Conservation (phyloP, 2,329 filamentous ascomycete genomes). For the Colletotrichum tropicicola region DNA sequence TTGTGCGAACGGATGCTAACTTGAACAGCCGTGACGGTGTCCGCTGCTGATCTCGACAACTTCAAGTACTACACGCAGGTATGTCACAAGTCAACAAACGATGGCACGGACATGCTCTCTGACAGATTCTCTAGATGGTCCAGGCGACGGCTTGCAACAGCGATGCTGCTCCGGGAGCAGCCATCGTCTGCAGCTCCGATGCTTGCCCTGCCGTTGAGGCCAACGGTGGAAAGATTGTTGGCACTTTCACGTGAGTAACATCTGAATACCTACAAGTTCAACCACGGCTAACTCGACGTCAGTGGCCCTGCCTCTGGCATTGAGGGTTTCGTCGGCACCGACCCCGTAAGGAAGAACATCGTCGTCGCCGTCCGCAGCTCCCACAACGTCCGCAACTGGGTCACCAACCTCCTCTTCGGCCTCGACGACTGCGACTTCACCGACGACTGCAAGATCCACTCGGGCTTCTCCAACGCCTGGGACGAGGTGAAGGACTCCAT, state of each 20-base stretch:
- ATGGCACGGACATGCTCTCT: not conserved
- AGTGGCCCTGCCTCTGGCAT: conserved; percentile 55
- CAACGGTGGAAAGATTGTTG: conserved; percentile 53
- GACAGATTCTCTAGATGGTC: conserved; percentile 44
- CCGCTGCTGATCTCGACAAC: conserved; percentile 43
- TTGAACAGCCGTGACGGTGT: conserved; percentile 33
- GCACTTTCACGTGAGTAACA: conserved; percentile 42
- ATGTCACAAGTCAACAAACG: not conserved
- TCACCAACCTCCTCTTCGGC: conserved; percentile 58
- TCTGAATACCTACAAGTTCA: conserved; percentile 32
- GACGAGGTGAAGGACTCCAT: conserved; percentile 56
- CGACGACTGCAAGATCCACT: conserved; percentile 59
- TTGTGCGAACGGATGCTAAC: not conserved
- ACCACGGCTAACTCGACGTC: not conserved
- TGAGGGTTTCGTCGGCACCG: conserved; percentile 60
- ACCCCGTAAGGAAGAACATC: conserved; percentile 59
- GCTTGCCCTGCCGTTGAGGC: conserved; percentile 54
- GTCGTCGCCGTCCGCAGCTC: conserved; percentile 70
- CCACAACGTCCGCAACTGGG: conserved; percentile 67
- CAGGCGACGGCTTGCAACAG: conserved; percentile 64
- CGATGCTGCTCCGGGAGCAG: conserved; percentile 45
- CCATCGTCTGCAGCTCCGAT: conserved; percentile 51
- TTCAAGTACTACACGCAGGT: conserved; percentile 58
- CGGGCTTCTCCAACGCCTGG: conserved; percentile 70
- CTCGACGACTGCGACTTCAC: conserved; percentile 46